These are phyloP conservation scores for Penicillium sp. DNA, from an alignment of 2,329 filamentous ascomycete species.

Conservation along the genomic window DNA sequence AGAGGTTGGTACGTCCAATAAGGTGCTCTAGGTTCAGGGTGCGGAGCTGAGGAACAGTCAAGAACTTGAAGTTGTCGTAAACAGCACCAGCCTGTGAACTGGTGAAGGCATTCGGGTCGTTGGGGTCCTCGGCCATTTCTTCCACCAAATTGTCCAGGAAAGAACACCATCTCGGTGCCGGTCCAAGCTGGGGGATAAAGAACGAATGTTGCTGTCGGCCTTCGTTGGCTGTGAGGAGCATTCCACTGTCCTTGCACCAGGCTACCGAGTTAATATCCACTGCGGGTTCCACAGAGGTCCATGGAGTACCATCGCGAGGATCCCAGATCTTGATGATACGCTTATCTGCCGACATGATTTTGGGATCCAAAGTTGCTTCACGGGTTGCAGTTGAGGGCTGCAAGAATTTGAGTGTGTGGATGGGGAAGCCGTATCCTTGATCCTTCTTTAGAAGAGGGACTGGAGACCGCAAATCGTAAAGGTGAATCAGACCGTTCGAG, in stretches of 20 bases:
- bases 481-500: conserved; percentile 82
- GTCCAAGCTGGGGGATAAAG: conserved; percentile 89
- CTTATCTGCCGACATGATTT: conserved; percentile 90
- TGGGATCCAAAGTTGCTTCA: conserved; percentile 66
- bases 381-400: conserved; percentile 67
- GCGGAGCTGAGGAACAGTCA: conserved; percentile 83
- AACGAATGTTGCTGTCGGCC: conserved; percentile 93
- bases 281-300: conserved; percentile 92
- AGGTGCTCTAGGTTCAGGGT: conserved; percentile 84
- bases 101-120: conserved; percentile 59
- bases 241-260: conserved; percentile 88
- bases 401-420: conserved; percentile 76
- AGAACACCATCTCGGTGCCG: conserved; percentile 91
- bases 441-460: conserved; percentile 86
- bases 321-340: conserved; percentile 98
- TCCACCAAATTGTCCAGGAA: conserved; percentile 98
- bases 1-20: conserved; percentile 82
- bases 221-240: conserved; percentile 96
- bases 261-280: conserved; percentile 95
- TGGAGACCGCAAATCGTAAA: conserved; percentile 90
- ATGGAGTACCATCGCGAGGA: conserved; percentile 75
- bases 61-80: conserved; percentile 99
- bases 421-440: conserved; percentile 90
- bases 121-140: conserved; percentile 87
- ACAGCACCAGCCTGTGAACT: conserved; percentile 63